Evolutionary conservation across 2,329 filamentous ascomycete genomes (phyloP), one percentile per base, ranked within the genome.

Genomic region (Lecanicillium sp.): DNA sequence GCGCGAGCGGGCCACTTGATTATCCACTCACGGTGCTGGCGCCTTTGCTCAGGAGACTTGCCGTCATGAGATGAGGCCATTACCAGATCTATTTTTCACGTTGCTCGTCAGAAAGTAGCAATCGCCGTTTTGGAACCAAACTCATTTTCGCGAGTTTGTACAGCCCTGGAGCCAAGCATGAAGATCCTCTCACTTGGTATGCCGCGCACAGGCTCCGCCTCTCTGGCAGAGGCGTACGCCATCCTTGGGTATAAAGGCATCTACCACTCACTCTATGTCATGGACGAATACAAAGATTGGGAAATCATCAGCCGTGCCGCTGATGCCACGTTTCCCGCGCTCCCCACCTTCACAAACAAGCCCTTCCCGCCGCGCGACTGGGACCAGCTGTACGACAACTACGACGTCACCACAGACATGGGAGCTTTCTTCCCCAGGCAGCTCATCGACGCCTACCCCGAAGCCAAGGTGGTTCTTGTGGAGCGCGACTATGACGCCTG

Each of bases 401-500:
- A 30, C 29, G 29, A 30, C 8, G 29, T 14, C n/a, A 13, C 14
- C n/a, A 30, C 29, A 13, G 29, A 30, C n/a, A 13, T 30, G 6
- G 73, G 74, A 5, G 71, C 74, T 30, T 72, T 73, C 18, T 82
- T 82, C 51, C 72, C 72, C 33, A 72, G 77, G 56, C 77, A 82
- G 56, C 62, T 83, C 39, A 77, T 81, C 38, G 71, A 77, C 50
- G 74, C 75, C 11, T 82, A 82, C 53, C 29, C 29, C 8, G 29
- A 30, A 13, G n/a, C 29, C 29, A 30, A 30, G 29, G 29, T 30
- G 29, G 29, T 30, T 6, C 12, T 30, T 6, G 29, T 30, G 29
- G 6, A 30, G 29, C 29, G 29, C 29, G 29, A 30, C 29, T 30
- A 7, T 30, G 29, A 30, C 29, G n/a, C 7, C 8, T 30, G 29